Base-by-base conservation (phyloP, 2,329 filamentous ascomycete species). In the Cladosporium sp. region DNA sequence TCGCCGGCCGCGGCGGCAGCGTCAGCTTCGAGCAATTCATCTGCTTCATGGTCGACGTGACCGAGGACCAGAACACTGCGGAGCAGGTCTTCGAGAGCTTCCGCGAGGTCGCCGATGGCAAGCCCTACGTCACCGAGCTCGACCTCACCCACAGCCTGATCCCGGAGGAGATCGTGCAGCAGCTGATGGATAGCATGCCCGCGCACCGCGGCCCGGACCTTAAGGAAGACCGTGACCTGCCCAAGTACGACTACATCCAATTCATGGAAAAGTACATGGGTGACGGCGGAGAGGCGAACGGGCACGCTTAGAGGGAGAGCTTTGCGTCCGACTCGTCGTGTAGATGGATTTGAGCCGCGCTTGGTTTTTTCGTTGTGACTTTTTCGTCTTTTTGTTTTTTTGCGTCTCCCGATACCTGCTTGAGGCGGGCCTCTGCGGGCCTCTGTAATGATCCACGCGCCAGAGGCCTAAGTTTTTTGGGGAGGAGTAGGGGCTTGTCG, bases 1-100 rank as follows among this genome's bases (percentile, higher is more conserved):
- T 91, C n/a, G 63, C 65, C 19, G 89, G 83, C 34, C 81, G 77
- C 59, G 86, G 85, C 69, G 82, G 86, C 59, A 61, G 53, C 43
- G 93, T 98, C 48, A 93, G 88, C 4, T 98, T 98, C 67, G 93
- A 98, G 74, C 92, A 97, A 71, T 98, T 98, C 67, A 98, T 98
- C 68, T 85, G 89, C 37, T 98, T 98, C 78, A 98, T 98, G 93
- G 93, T 98, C 44, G 89, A 95, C 62, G 93, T 96, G 46, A 98
- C 93, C 10, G 93, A 98, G 72, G 93, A 98, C 67, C 93, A 98
- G 73, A 96, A 98, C 70, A 96, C 91, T 3, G 93, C 93, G 10
- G 93, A 97, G 72, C 93, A 98, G 70, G 93, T 98, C 4, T 97
- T 93, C 76, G 92, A 98, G 73, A 95, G 87, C 58, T 98, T 98